phyloP scores from a whole-genome alignment of 2,329 filamentous ascomycete genomes.

The Chaetomiaceae sp. region DNA sequence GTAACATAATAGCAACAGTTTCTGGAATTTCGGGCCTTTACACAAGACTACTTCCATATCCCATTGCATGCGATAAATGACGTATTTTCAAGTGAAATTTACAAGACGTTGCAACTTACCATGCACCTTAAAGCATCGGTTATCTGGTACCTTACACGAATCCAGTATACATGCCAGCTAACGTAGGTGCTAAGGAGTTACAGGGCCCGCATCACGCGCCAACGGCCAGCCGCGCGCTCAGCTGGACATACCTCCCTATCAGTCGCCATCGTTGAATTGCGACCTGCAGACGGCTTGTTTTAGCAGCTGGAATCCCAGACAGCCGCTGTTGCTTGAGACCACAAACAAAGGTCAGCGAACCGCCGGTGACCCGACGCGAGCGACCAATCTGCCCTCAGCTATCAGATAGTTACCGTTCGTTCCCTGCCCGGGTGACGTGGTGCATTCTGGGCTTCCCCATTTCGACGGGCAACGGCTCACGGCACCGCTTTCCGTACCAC shows the following conservation, averaged over 20 bases:
- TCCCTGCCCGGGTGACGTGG: constrained; percentile 5
- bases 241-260: not conserved
- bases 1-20: no score
- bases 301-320: constrained; percentile 2
- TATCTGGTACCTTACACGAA: no score
- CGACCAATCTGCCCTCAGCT: not conserved
- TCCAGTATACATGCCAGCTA: not conserved
- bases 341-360: constrained; percentile 4
- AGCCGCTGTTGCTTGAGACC: not conserved
- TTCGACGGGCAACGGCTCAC: constrained; percentile 5
- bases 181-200: constrained; percentile 5
- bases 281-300: constrained; percentile 9
- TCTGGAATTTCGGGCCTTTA: no score
- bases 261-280: constrained; percentile 7
- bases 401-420: constrained; percentile 7
- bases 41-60: no score
- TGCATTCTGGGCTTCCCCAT: not conserved
- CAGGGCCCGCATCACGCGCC: constrained; percentile 8
- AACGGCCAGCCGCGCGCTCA: constrained; percentile 7
- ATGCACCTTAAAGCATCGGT: no score
- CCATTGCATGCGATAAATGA: no score
- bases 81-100: no score
- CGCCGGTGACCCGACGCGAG: not conserved
- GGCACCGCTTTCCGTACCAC: not conserved
- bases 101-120: no score